Percentiles rank a stretch among this genome's conserved stretches.
Conservation (phyloP, 2,329 filamentous ascomycete species). For the Diatrype stigma region DNA sequence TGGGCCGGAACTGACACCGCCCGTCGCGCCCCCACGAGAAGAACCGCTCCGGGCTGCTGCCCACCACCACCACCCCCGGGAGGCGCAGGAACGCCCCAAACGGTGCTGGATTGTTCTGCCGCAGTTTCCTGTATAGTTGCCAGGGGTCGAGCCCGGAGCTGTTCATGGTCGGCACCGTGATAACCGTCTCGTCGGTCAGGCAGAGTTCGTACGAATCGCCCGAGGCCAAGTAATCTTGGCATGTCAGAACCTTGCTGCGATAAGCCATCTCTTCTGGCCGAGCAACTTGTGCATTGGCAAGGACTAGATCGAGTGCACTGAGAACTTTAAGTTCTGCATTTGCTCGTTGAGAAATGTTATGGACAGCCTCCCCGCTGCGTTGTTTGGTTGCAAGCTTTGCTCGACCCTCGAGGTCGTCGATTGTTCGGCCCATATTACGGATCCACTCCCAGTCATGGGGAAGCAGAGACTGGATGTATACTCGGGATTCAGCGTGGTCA, state of each 20-base stretch:
- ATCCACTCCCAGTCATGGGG: conserved; percentile 32
- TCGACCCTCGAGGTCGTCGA: background rate
- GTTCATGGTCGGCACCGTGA: conserved; percentile 8
- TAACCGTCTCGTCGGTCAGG: conserved; percentile 29
- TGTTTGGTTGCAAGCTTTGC: background rate
- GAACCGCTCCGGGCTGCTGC: conserved; percentile 67
- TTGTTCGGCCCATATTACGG: background rate
- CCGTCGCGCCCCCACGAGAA: conserved; percentile 57
- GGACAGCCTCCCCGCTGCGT: background rate
- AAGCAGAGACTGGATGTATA: conserved; percentile 56
- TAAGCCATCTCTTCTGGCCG: conserved; percentile 20
- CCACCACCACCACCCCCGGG: conserved; percentile 50
- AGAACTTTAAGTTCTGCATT: background rate
- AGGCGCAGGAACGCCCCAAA: conserved; percentile 61
- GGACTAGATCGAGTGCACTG: background rate
- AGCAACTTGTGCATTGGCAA: background rate
- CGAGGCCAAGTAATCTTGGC: conserved; percentile 30
- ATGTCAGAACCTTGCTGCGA: conserved; percentile 28
- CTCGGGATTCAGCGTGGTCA: conserved; percentile 52
- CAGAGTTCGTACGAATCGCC: conserved; percentile 38
- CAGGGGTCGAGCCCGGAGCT: conserved; percentile 12
- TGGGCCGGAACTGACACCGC: conserved; percentile 60
- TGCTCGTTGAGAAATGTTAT: background rate
- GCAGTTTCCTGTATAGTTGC: conserved; percentile 26
- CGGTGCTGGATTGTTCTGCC: conserved; percentile 25